A percentile compares a stretch with the other conserved stretches of the same genome.
phyloP scores from a whole-genome alignment of 345 rosid species.

The Salix dunnii region DNA sequence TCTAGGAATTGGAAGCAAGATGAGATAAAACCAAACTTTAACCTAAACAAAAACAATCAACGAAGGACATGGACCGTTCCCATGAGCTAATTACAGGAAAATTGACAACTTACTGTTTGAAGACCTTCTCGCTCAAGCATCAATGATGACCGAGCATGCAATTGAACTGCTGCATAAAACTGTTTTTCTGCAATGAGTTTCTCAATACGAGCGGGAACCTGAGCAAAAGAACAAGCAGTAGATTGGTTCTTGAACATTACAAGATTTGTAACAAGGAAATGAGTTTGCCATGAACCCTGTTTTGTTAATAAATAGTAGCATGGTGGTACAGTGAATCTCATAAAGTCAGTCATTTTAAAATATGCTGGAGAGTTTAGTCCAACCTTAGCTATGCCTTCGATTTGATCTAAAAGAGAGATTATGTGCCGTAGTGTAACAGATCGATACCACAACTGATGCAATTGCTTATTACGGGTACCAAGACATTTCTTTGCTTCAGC shows the following conservation, averaged over 20 bases:
- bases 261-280: conserved; percentile 2
- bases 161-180: conserved; percentile 86
- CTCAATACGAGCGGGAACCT: conserved; percentile 90
- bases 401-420: conserved; percentile 87
- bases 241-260: neutral
- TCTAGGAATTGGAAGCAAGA: conserved; percentile 2
- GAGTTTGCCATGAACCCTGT: neutral
- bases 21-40: neutral
- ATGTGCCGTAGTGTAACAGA: conserved; percentile 97
- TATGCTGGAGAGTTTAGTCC: conserved; percentile 13
- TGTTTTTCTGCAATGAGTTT: conserved; percentile 86
- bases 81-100: neutral
- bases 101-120: conserved; percentile 59
- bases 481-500: conserved; percentile 80
- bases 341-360: neutral
- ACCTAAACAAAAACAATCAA: neutral
- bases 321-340: neutral
- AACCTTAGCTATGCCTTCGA: conserved; percentile 98
- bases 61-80: neutral
- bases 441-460: conserved; percentile 98
- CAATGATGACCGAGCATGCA: conserved; percentile 69
- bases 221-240: conserved; percentile 18
- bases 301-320: neutral
- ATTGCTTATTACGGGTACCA: conserved; percentile 86
- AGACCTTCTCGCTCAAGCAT: conserved; percentile 99